Evolutionary conservation across 2,329 filamentous ascomycete species (phyloP), one percentile per base, ranked within the genome.

Genomic region (Chaetothyriales sp.): DNA sequence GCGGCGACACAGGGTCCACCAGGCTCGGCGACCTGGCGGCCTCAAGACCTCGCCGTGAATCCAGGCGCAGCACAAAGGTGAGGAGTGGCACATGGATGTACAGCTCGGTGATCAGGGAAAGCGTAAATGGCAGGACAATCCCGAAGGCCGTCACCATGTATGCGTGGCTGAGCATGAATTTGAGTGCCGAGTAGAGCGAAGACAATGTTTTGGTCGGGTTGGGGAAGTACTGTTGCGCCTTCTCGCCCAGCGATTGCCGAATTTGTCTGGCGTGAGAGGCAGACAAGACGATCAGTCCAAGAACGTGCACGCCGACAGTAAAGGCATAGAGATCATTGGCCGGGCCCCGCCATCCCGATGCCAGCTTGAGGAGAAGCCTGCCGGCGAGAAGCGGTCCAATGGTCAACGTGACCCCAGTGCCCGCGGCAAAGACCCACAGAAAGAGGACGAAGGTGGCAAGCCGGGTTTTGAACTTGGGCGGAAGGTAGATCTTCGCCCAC

Each of bases 251-350:
- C n/a, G 53, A 53, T 25, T 37, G 43, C 50, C 19, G 44, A 25
- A 51, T 47, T 4, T 51, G 43, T 25, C 61, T 59, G 43, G 63
- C 65, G 52, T 82, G 78, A 58, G 81, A 70, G 25, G 76, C 59
- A 44, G 77, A 68, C 65, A 89, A 94, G 2, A 78, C 70, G 1
- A 79, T 63, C 3, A 78, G 80, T 9, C 86, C 87, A 4, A 95
- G 73, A 22, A 88, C 73, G 64, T 94, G 95, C 43, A 94, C 77
- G 13, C 92, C 92, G 28, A 92, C 81, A 49, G 88, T 94, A 66
- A 95, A 95, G 10, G 92, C 90, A 62, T 98, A 97, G 22, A 98
- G 85, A 66, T 98, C 92, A 67, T 97, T 98, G 64, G 90, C 85
- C 43, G 79, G 79, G 47, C 86, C 77, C 55, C 85, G 77, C 0